Percentiles rank a stretch among this genome's conserved stretches.
Evolutionary conservation across 1,139 yeast species (phyloP).

Genomic region (Ogataea hybrid): DNA sequence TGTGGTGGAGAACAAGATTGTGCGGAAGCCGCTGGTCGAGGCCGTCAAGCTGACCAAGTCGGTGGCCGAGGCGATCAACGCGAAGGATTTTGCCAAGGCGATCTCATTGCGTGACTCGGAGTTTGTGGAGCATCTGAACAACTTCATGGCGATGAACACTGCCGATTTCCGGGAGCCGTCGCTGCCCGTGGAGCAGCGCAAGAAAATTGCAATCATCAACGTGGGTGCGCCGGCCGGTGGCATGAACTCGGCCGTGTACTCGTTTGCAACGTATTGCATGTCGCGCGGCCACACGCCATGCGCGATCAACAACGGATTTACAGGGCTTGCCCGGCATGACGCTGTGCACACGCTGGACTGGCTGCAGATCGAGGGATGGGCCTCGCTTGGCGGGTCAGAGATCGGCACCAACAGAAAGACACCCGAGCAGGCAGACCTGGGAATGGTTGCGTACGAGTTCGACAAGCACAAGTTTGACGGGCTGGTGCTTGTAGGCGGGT

Average conservation of each 20-base stretch:
- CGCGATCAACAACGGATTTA: constrained; percentile 75
- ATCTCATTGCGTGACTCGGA: constrained; percentile 61
- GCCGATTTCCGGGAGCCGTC: constrained; percentile 54
- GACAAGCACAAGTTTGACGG: constrained; percentile 75
- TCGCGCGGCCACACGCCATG: constrained; percentile 72
- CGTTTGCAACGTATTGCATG: constrained; percentile 72
- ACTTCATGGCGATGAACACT: constrained; percentile 62
- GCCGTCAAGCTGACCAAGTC: constrained; percentile 68
- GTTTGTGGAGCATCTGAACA: constrained; percentile 62
- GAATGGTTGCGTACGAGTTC: constrained; percentile 73
- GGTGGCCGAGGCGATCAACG: constrained; percentile 52
- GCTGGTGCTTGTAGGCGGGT: constrained; percentile 72
- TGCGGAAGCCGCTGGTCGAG: constrained; percentile 66
- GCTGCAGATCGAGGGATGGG: constrained; percentile 75
- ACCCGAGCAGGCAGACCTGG: constrained; percentile 65
- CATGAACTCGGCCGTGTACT: constrained; percentile 72
- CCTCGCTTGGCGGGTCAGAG: constrained; percentile 74
- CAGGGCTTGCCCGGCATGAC: constrained; percentile 76
- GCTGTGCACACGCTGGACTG: constrained; percentile 60
- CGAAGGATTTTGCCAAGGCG: constrained; percentile 30
- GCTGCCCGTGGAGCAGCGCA: constrained; percentile 54
- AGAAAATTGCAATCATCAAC: constrained; percentile 68
- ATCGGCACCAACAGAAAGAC: constrained; percentile 77
- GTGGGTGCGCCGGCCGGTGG: constrained; percentile 88
- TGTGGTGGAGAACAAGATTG: constrained; percentile 67